Conservation (phyloP, 306 rosid species). For the Quercus dentata region DNA sequence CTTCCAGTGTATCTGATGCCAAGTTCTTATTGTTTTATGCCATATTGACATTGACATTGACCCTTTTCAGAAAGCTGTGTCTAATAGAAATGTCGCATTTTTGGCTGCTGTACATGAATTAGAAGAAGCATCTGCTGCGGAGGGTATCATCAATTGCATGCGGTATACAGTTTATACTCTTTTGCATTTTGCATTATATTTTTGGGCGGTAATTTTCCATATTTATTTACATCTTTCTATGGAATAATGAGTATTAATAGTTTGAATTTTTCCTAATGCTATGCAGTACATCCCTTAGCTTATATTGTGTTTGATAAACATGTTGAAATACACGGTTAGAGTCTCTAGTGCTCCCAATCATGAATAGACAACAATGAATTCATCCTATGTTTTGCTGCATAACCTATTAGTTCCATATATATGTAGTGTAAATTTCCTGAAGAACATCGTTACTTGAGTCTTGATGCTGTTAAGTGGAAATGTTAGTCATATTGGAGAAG, state of each 20-base stretch:
- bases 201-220: background rate
- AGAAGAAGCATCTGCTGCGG: conserved; percentile 67
- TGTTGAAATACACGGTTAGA: background rate
- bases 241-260: background rate
- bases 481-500: background rate
- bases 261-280: background rate
- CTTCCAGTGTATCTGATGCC: background rate
- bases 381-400: background rate
- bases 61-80: conserved; percentile 48
- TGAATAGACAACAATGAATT: background rate
- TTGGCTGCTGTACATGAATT: conserved; percentile 49
- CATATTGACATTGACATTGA: background rate
- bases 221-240: background rate
- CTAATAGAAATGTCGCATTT: conserved; percentile 43
- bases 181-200: background rate
- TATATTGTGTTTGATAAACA: background rate
- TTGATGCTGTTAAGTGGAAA: background rate
- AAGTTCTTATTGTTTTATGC: background rate
- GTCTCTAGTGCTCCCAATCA: background rate
- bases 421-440: background rate
- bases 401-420: background rate
- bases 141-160: conserved; percentile 56
- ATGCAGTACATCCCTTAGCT: background rate
- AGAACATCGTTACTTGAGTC: background rate
- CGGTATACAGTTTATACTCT: conserved; percentile 32